Base-by-base conservation (phyloP, 2,329 filamentous ascomycete species). In the Stagonosporopsis rhizophila region DNA sequence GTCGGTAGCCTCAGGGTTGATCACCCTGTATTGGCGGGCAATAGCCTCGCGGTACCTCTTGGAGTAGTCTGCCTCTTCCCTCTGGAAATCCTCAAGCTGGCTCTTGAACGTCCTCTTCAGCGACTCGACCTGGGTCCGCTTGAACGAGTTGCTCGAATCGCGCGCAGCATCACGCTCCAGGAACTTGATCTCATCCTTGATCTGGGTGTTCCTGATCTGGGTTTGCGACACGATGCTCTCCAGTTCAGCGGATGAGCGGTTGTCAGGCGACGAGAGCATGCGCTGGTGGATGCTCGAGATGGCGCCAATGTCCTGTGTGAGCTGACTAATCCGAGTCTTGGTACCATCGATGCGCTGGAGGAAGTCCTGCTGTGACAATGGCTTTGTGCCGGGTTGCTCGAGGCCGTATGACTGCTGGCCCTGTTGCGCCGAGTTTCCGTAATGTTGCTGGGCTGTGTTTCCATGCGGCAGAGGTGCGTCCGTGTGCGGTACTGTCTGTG, bases 1-100 rank as follows among this genome's bases (percentile, higher is more conserved):
- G 57, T 92, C 89, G 44, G 84, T 84, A n/a, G 90, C 91, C 40
- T 92, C 87, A 47, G 90, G 90, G 73, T 92, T 91, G 64, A 92
- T 89, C 71, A 94, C 92, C 53, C 86, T 83, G 77, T 91, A 93
- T 77, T 95, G 91, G 68, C 91, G 84, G 56, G 86, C 86, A 71
- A 94, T 91, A 75, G 92, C 89, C 61, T 92, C 89, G 58, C 88
- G 85, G 75, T 92, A 92, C 62, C 87, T 82, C 71, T 85, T 82
- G 70, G 85, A 83, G 79, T 91, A 93, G 41, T 84, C 82, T 56
- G 84, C 80, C 81, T 95, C 91, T 71, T 91, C 87, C 65, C 84
- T 79, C 71, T 89, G 83, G 75, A 90, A 92, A 66, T 85, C 84
- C 72, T 87, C 83, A 61, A 93, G 81, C 73, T 90, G 87, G 60